These are phyloP conservation scores for Trypanosoma cruzi DNA, from an alignment of 208 protist species.

Conservation along the genomic window DNA sequence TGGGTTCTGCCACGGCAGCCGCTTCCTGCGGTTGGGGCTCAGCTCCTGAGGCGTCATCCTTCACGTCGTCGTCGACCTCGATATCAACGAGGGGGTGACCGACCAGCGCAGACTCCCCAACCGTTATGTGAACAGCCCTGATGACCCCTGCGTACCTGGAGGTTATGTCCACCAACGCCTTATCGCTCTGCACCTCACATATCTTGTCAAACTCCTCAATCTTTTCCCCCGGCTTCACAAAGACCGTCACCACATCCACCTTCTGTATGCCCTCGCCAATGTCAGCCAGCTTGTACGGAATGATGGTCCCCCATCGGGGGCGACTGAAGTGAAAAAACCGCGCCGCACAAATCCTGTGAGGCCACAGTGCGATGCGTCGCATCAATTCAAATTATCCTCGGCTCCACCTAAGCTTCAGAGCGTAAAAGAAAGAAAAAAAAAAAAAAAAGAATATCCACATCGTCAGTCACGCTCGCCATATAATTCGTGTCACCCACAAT, in stretches of 20 bases:
- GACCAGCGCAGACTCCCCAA: slow-evolving; percentile 85
- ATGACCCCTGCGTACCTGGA: slow-evolving; percentile 90
- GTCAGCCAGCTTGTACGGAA: slow-evolving; percentile 92
- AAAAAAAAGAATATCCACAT: neutral
- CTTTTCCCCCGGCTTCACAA: slow-evolving; percentile 88
- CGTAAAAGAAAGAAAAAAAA: neutral
- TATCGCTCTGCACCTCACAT: slow-evolving; percentile 96
- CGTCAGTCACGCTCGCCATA: neutral
- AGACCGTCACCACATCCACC: slow-evolving; percentile 94
- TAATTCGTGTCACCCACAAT: neutral
- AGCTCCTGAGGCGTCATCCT: too few relatives aligned
- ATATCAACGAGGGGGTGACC: slow-evolving; percentile 91
- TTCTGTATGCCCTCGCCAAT: slow-evolving; percentile 97
- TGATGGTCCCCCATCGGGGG: slow-evolving; percentile 21
- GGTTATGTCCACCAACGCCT: slow-evolving; percentile 95
- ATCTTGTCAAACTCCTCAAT: slow-evolving; percentile 94
- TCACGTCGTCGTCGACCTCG: slow-evolving; percentile 37
- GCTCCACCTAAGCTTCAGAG: neutral
- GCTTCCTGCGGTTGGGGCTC: too few relatives aligned
- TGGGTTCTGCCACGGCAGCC: neutral
- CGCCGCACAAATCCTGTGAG: neutral
- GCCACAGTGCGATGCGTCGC: slow-evolving; percentile 4
- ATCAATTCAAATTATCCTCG: neutral
- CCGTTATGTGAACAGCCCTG: slow-evolving; percentile 76
- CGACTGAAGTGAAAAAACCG: slow-evolving; percentile 15